Evolutionary conservation across 176 grass and related monocot genomes (phyloP), one percentile per base, ranked within the genome.

Genomic region (Paspalum notatum): DNA sequence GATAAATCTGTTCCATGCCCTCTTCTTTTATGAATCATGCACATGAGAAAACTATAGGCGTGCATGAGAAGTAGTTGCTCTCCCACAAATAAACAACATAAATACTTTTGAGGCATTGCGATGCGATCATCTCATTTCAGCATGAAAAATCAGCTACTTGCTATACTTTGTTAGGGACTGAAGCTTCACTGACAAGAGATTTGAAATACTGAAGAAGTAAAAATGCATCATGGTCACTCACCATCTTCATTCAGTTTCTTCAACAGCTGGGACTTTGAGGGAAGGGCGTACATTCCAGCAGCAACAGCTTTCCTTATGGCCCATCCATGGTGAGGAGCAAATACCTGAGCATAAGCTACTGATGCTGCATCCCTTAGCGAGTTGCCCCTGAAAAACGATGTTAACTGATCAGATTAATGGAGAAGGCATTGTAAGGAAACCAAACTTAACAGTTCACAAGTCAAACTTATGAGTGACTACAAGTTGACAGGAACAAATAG

Each of bases 231-330:
- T 37, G 74, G 17, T 60, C 41, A 93, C 75, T 76, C 77, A 98
- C 92, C 95, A 72, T 98, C 90, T 88, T 98, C 95, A 89, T 95
- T 95, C 62, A 98, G 63, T 58, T 83, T 98, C 70, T 93, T 91
- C 84, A 98, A 53, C 65, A 98, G 86, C 71, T 95, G 95, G 10
- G 92, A 89, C 53, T 98, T 98, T 15, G 92, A 89, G 54, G 95
- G 92, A 82, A 98, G 90, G 1, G 82, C 84, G 42, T 98, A 98
- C 92, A 98, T 98, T 81, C 92, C 95, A 49, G 86, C 88, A 63
- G 83, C 86, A 72, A 98, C 90, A 38, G 95, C 95, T 82, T 93
- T 98, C 87, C 90, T 89, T 87, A 95, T 91, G 76, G 90, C 86
- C 90, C 95, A 93, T 44, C 88, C 88, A 82, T 95, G 92, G 77